Base-by-base conservation (phyloP, 768 basidiomycete species). In the Rhizopogon vinicolor region DNA sequence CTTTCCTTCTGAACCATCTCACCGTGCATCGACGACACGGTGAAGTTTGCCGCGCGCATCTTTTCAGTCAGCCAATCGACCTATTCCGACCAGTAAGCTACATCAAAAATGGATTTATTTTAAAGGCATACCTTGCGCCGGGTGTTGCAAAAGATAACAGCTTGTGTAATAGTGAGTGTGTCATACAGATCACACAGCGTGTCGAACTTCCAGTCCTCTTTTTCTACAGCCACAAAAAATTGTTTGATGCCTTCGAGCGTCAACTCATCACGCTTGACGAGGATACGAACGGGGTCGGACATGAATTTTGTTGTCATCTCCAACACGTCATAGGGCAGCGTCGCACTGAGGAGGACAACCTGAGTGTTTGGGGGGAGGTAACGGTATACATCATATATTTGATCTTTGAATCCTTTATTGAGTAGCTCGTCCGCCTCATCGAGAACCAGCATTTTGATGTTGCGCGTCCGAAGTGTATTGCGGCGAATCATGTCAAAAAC, bases 251-350 rank as follows among this genome's bases (percentile, higher is more conserved):
- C 90, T 66, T 99, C 96, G 54, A 98, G 80, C 51, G 96, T 97
- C 80, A 98, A 82, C 74, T 99, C 96, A 67, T 98, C 95, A 88
- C 94, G 93, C 80, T 98, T 97, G 72, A 98, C 95, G 63, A 98
- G 87, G 64, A 99, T 97, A 44, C 93, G 90, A 68, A 98, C 93
- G 35, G 96, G 96, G 72, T 98, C 94, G 52, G 91, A 93, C 95
- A 98, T 98, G 79, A 98, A 98, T 75, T 98, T 98, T 39, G 93
- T 97, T 18, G 96, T 98, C 91, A 98, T 97, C 76, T 98, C 96
- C 70, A 98, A 73, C 41, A 99, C 95, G 65, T 99, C 96, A 69
- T 93, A 89, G 9, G 96, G 96, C 58, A 98, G 80, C 28, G 95
- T 98, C 43, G 96, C 94, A 66, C 94, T 96, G 60, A 99, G 83